Percentiles rank a stretch among this genome's conserved stretches.
phyloP scores from a whole-genome alignment of 139 green algal genomes.

The Spirogloea muscicola region DNA sequence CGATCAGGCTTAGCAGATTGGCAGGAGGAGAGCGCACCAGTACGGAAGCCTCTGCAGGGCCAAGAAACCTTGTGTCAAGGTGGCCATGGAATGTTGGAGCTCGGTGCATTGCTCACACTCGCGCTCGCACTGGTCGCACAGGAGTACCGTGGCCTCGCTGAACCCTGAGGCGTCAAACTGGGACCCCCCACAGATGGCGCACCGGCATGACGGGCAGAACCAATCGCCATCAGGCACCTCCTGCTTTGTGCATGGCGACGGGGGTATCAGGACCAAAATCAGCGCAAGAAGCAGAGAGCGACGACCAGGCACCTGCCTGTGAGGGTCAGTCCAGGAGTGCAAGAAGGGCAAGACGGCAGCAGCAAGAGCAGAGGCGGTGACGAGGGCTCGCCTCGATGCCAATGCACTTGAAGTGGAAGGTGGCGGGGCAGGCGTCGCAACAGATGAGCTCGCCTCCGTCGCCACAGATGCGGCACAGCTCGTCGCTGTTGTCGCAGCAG shows the following conservation, averaged over 20 bases:
- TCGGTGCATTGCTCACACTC: slow-evolving; percentile 56
- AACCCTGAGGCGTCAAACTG: slow-evolving; percentile 41
- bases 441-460: slow-evolving; percentile 58
- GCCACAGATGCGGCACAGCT: slow-evolving; percentile 55
- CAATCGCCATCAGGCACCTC: slow-evolving; percentile 49
- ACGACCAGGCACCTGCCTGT: no score
- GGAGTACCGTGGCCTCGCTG: slow-evolving; percentile 42
- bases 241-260: no score
- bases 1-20: no score
- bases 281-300: no score
- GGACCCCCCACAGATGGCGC: slow-evolving; percentile 41
- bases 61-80: no score
- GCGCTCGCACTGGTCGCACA: slow-evolving; percentile 57
- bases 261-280: neutral
- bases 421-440: slow-evolving; percentile 54
- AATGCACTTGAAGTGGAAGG: slow-evolving; percentile 54
- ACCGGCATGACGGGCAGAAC: slow-evolving; percentile 52
- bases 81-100: no score
- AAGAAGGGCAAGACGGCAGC: no score
- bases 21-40: no score
- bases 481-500: slow-evolving; percentile 44
- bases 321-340: no score
- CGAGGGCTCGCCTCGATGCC: slow-evolving; percentile 28
- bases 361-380: no score
- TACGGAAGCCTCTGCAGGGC: no score